A percentile compares a stretch with the other conserved stretches of the same genome.
phyloP scores from a whole-genome alignment of 257 asterid species.

The Solanum clarkiae region DNA sequence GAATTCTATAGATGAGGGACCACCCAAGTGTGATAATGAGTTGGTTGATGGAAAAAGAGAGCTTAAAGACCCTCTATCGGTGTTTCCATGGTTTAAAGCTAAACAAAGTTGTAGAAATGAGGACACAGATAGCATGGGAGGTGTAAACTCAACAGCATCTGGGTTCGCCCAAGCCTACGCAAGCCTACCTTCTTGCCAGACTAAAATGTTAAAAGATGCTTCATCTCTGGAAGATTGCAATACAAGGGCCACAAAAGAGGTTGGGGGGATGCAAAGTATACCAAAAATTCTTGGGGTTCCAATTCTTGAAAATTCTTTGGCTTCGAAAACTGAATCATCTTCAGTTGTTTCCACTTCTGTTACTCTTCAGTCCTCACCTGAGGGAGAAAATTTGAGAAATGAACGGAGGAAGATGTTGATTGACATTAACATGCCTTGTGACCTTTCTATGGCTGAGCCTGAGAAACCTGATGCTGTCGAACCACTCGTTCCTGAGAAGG shows the following conservation, averaged over 20 bases:
- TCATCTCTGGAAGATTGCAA: constrained; percentile 22
- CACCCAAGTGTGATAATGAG: constrained; percentile 26
- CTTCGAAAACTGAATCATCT: constrained; percentile 16
- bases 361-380: constrained; percentile 6
- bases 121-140: constrained; percentile 11
- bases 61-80: constrained; percentile 18
- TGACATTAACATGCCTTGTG: constrained; percentile 73
- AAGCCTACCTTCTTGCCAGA: constrained; percentile 8
- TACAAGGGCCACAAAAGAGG: constrained; percentile 14
- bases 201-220: constrained; percentile 26
- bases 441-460: constrained; percentile 11
- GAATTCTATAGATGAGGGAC: constrained; percentile 4
- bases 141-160: constrained; percentile 1
- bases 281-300: constrained; percentile 65
- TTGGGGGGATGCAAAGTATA: constrained; percentile 16
- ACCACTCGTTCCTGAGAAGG: constrained; percentile 20
- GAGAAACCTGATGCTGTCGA: constrained; percentile 28
- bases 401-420: constrained; percentile 33
- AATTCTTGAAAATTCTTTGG: constrained; percentile 30
- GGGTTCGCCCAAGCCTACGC: constrained; percentile 17
- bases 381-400: constrained; percentile 3
- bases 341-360: constrained; percentile 24
- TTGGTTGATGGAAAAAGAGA: constrained; percentile 15
- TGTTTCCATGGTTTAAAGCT: constrained; percentile 67
- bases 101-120: constrained; percentile 20